A percentile compares a stretch with the other conserved stretches of the same genome.
Evolutionary conservation across 768 basidiomycete species (phyloP).

Genomic region (Tulasnella sp.): DNA sequence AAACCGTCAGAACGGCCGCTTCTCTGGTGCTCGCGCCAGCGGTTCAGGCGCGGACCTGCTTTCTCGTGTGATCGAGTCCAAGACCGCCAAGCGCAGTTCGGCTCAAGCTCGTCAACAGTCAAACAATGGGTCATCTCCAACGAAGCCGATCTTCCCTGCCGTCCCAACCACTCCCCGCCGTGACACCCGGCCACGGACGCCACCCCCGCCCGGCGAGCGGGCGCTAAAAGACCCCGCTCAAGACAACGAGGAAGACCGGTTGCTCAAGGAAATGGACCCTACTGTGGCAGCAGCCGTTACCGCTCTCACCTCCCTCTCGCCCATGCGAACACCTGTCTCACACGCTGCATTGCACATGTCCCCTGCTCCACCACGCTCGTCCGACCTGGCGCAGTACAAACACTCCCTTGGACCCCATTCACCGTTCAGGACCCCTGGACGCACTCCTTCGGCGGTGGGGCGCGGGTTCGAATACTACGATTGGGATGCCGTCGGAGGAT

Average conservation of each 20-base stretch:
- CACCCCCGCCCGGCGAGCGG: background rate
- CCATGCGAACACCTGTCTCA: conserved; percentile 28
- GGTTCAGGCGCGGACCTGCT: conserved; percentile 20
- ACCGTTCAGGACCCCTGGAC: conserved; percentile 23
- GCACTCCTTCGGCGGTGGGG: background rate
- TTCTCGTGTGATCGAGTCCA: conserved; percentile 27
- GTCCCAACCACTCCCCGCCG: conserved; percentile 15
- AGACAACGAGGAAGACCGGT: conserved; percentile 21
- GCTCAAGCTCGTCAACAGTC: background rate
- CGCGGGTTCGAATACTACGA: conserved; percentile 26
- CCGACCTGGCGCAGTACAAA: conserved; percentile 66
- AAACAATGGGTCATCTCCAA: background rate
- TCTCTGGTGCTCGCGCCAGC: background rate
- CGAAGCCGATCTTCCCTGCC: conserved; percentile 15
- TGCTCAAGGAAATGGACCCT: conserved; percentile 24
- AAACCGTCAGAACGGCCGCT: conserved; percentile 46
- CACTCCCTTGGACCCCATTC: conserved; percentile 59
- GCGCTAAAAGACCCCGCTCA: background rate
- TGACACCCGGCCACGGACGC: conserved; percentile 1
- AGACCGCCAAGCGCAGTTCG: conserved; percentile 18
- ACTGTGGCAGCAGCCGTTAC: conserved; percentile 25
- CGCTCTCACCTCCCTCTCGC: conserved; percentile 26
- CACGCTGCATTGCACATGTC: conserved; percentile 28
- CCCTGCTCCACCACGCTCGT: conserved; percentile 33
- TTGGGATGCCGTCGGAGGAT: conserved; percentile 15